phyloP scores from a whole-genome alignment of 805 yeast species.

The Metschnikowia cubensis region DNA sequence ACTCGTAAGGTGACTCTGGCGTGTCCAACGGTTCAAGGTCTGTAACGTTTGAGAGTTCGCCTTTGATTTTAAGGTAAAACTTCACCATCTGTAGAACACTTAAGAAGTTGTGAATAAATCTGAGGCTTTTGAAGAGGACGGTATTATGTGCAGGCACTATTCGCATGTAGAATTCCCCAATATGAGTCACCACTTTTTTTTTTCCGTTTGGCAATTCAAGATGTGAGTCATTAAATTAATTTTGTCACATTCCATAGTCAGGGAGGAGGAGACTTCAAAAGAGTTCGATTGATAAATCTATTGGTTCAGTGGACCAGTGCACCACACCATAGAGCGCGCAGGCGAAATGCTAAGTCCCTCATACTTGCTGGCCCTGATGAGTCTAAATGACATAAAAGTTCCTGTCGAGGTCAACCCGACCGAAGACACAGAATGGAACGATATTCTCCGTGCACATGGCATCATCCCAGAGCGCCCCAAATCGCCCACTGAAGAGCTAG shows the following conservation, averaged over 20 bases:
- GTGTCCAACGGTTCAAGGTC: conserved; percentile 59
- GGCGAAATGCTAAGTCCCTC: neutral
- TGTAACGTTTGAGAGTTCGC: conserved; percentile 52
- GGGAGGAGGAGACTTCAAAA: too few relatives aligned
- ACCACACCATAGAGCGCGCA: conserved; percentile 1
- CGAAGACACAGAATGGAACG: conserved; percentile 99
- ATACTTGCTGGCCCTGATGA: conserved; percentile 7
- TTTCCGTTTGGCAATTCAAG: too few relatives aligned
- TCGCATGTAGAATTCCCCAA: neutral
- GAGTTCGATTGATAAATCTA: too few relatives aligned
- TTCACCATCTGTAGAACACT: conserved; percentile 29
- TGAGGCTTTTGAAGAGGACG: too few relatives aligned
- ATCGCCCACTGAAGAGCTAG: conserved; percentile 81
- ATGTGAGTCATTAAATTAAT: too few relatives aligned
- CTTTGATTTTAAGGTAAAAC: conserved; percentile 36
- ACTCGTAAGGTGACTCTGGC: conserved; percentile 61
- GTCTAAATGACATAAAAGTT: conserved; percentile 48
- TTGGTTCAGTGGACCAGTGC: neutral
- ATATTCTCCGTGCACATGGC: conserved; percentile 83
- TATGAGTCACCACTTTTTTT: too few relatives aligned
- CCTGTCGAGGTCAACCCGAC: conserved; percentile 88
- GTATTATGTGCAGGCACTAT: neutral
- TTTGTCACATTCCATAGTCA: too few relatives aligned
- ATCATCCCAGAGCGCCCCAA: conserved; percentile 89
- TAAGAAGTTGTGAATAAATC: too few relatives aligned